Base-by-base conservation (phyloP, 148 eudicot genomes). In the Rheum nobile region DNA sequence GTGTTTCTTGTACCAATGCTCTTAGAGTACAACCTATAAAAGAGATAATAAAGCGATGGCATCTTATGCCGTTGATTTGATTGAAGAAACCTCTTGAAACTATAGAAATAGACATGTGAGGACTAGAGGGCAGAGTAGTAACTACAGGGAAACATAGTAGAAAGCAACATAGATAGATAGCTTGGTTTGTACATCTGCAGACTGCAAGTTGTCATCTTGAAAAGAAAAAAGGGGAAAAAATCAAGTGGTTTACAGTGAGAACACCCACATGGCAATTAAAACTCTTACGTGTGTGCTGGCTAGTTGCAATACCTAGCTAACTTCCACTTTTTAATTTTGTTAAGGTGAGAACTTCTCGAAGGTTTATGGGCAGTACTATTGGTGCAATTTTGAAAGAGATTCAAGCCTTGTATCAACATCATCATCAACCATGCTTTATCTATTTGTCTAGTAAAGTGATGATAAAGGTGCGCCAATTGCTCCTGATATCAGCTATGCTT, bases 371-470 rank as follows among this genome's bases (percentile, higher is more conserved):
- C 41, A 44, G 88, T 76, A 96, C 99, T 80, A 85, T 96, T 84
- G 99, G 99, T 69, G 99, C 86, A 75, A 92, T 96, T 84, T 84
- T 96, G 47, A 96, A 89, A 82, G 99, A 96, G 86, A 92, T 96
- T 84, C 97, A 96, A 81, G 86, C 85, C 38, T 78, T 92, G 37
- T 96, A 87, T 85, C 84, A 85, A 63, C 95, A 92, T 55, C 99
- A 96, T 76, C 97, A 87, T 67, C 99, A 96, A 65, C 90, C 99
- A n/a, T 96, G 99, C 82, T 96, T 96, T 83, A 86, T 96, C 12
- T 96, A 96, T 81, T 89, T 96, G 28, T 90, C 99, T 48, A 96
- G 99, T 83, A 97, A 96, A 88, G 99, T 96, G 79, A n/a, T n/a
- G n/a, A 92, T 96, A 73, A 96, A 96, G 97, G 97, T 88, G 74